phyloP scores from a whole-genome alignment of 345 rosid genomes.

The Psidium guajava region DNA sequence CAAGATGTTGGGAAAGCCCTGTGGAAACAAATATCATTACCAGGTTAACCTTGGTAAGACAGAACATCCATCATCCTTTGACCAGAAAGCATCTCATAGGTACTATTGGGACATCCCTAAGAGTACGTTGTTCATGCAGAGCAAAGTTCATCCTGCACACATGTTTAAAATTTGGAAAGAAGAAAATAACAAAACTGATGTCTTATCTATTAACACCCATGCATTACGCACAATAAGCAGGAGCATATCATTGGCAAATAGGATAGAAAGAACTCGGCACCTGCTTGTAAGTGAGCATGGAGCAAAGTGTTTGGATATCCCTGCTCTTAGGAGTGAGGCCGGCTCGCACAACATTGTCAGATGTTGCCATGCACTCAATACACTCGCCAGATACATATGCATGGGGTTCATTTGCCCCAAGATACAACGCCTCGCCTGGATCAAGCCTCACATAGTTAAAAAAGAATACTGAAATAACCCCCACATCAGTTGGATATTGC shows the following conservation, averaged over 20 bases:
- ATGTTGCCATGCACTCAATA: conserved; percentile 96
- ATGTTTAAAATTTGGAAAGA: background rate
- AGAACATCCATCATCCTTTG: background rate
- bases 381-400: conserved; percentile 89
- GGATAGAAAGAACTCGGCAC: conserved; percentile 14
- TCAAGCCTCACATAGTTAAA: conserved; percentile 84
- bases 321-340: conserved; percentile 92
- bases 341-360: conserved; percentile 97
- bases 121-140: background rate
- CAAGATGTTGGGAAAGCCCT: conserved; percentile 89
- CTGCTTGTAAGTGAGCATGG: conserved; percentile 96
- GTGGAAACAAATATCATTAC: conserved; percentile 14
- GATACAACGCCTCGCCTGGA: conserved; percentile 93
- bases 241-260: background rate
- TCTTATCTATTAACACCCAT: background rate
- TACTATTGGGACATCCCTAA: background rate
- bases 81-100: background rate
- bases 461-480: conserved; percentile 80
- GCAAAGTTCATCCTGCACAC: background rate
- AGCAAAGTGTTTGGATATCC: conserved; percentile 77
- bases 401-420: conserved; percentile 93
- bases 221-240: background rate
- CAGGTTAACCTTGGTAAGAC: background rate
- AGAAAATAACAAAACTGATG: background rate
- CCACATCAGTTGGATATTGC: conserved; percentile 81